Evolutionary conservation across 2,329 filamentous ascomycete species (phyloP), one percentile per base, ranked within the genome.

Genomic region (Thermothelomyces thermophilus): DNA sequence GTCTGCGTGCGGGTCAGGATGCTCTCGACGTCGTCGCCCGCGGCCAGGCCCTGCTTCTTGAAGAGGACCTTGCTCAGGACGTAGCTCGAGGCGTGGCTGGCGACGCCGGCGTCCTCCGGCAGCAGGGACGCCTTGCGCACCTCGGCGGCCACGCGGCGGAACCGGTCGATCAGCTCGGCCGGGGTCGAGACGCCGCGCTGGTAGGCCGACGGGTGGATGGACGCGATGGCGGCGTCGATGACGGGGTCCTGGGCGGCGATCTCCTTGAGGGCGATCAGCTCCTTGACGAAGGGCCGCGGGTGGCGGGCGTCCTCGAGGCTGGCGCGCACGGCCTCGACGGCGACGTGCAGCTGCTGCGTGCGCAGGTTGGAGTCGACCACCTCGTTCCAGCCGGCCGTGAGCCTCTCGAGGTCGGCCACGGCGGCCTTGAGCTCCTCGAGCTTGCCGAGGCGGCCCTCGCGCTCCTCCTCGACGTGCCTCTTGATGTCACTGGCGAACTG

Each of bases 321-420:
- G 51, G 87, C 83, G 58, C 88, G 86, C 45, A 97, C 90, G 34
- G 91, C 89, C 66, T 98, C 93, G 26, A 97, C 86, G 17, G 93
- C 93, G 31, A 98, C 89, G 64, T 96, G 89, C 24, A 98, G 83
- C 71, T 97, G 90, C 70, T 98, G 93, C 0, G 93, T 96, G 69
- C 87, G 86, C 56, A 97, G 80, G 70, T 93, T 97, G 53, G 80
- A 76, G 65, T 97, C 90, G 19, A 98, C 82, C 33, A 97, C 88
- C 35, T 83, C 81, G 69, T 91, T 94, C 90, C 90, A 97, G 58
- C 89, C 85, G 1, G 81, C 80, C 1, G 90, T 94, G 48, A 98
- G 80, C 68, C 84, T 83, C 72, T 96, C 90, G 11, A 98, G 82
- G 61, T 94, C 87, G 34, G 77, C 75, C 16, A 98, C 87, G 11